Conservation (phyloP, 2,329 filamentous ascomycete species). For the Aspergillus quadricinctus region DNA sequence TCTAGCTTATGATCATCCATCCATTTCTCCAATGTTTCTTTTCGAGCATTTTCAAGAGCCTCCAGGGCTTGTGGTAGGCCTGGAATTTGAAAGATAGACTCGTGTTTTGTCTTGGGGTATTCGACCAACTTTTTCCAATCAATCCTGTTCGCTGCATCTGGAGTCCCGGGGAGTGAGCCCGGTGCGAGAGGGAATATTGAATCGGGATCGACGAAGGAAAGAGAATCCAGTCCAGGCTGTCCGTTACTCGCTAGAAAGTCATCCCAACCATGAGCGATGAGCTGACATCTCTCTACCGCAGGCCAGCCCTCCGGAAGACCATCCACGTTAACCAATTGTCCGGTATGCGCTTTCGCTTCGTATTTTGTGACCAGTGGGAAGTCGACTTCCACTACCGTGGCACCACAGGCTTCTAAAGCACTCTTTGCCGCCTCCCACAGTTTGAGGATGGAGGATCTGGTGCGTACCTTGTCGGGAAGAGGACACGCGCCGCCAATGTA, state of each 20-base stretch:
- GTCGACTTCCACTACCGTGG: slow-evolving; percentile 28
- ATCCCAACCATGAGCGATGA: slow-evolving; percentile 52
- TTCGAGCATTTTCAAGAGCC: slow-evolving; percentile 47
- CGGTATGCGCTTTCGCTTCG: slow-evolving; percentile 30
- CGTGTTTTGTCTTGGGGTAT: slow-evolving; percentile 22
- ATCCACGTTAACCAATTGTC: slow-evolving; percentile 37
- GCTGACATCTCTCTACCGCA: slow-evolving; percentile 43
- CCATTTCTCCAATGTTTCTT: slow-evolving; percentile 50
- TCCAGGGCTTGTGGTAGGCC: slow-evolving; percentile 40
- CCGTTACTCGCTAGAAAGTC: slow-evolving; percentile 45
- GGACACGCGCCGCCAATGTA: slow-evolving; percentile 42
- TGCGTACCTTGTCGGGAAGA: slow-evolving; percentile 30
- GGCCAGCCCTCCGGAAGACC: slow-evolving; percentile 46
- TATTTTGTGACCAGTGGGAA: slow-evolving; percentile 31
- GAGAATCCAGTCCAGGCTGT: slow-evolving; percentile 35
- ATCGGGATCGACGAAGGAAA: slow-evolving; percentile 38
- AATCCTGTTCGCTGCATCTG: slow-evolving; percentile 20
- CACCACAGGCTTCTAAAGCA: slow-evolving; percentile 27
- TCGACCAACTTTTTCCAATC: slow-evolving; percentile 25
- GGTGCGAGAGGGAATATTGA: slow-evolving; percentile 36
- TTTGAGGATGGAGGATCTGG: slow-evolving; percentile 36
- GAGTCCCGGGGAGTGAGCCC: slow-evolving; percentile 19
- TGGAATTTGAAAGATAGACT: slow-evolving; percentile 40
- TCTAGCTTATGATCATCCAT: slow-evolving; percentile 43
- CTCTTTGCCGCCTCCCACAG: slow-evolving; percentile 28